phyloP scores from a whole-genome alignment of 495 filamentous ascomycete species.

The Cercophora samala region DNA sequence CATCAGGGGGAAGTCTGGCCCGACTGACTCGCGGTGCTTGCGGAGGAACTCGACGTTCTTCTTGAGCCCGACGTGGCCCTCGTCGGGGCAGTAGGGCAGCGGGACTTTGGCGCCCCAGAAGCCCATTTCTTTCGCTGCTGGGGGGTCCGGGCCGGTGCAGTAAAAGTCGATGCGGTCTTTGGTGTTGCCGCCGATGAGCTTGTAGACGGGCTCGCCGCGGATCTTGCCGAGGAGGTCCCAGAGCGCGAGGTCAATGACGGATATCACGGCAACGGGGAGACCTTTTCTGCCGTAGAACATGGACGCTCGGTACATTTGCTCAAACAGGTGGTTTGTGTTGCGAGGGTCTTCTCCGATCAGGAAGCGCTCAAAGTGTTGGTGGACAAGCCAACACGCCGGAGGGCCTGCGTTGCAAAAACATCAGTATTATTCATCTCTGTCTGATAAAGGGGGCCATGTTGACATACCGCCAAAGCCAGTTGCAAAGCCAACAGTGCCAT shows the following conservation, averaged over 20 bases:
- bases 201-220: conserved; percentile 88
- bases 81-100: conserved; percentile 81
- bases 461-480: conserved; percentile 82
- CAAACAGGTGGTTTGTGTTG: conserved; percentile 83
- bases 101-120: conserved; percentile 89
- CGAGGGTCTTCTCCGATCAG: conserved; percentile 83
- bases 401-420: conserved; percentile 49
- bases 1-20: conserved; percentile 86
- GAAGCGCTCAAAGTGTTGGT: conserved; percentile 89
- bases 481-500: conserved; percentile 87
- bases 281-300: conserved; percentile 97
- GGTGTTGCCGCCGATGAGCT: conserved; percentile 84
- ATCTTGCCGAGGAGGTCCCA: conserved; percentile 92
- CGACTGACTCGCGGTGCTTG: conserved; percentile 78
- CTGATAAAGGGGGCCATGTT: neutral
- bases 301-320: conserved; percentile 91
- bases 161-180: conserved; percentile 81
- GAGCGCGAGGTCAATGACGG: conserved; percentile 84
- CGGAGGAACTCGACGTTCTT: conserved; percentile 88
- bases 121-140: conserved; percentile 72
- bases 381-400: conserved; percentile 87
- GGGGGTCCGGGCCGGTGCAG: conserved; percentile 85
- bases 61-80: conserved; percentile 71
- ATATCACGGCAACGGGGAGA: conserved; percentile 83
- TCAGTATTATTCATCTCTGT: conserved; percentile 7